Evolutionary conservation across 805 yeast genomes (phyloP), one percentile per base, ranked within the genome.

Genomic region (Lachancea mirantina): DNA sequence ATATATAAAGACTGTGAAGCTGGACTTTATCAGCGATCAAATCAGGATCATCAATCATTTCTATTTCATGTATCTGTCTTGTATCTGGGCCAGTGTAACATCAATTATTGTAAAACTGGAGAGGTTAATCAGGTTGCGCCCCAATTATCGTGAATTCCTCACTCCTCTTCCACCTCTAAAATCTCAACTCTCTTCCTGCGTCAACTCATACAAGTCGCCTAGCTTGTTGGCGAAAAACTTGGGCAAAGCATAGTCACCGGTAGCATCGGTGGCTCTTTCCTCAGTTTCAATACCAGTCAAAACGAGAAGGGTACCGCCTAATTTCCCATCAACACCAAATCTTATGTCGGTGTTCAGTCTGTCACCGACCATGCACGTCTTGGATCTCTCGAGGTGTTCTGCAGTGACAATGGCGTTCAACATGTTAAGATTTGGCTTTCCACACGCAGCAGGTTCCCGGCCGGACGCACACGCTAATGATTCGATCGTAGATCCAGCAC

Each of bases 301-400:
- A 3, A 92, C 98, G 46, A 92, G 65, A 36, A 92, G 59, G 2
- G 97, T 88, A 35, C 79, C 87, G 17, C 62, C 63, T 26, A 92
- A 67, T 1, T 92, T 92, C 33, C 95, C 95, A 38, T 77, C 78
- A 35, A 74, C 67, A 26, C 97, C 98, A 57, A 92, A 92, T 51
- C 72, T 73, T 78, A 92, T 89, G 50, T 92, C 98, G 0, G 98
- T 92, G 57, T 92, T 89, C 38, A 92, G 66, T 44, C 98, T 70
- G 55, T 92, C 98, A 14, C 98, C 98, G 37, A 92, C 74, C 97
- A 92, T 92, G 43, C 89, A 70, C 8, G 94, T 78, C 37, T 74
- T 68, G 3, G 61, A 43, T 32, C 75, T 72, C 32, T 76, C 76
- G 20, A 75, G 63, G 13, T 70, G 57, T 41, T 65, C 70, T 21